phyloP scores from a whole-genome alignment of 2,329 filamentous ascomycete species.

The Zymoseptoria ardabiliae region DNA sequence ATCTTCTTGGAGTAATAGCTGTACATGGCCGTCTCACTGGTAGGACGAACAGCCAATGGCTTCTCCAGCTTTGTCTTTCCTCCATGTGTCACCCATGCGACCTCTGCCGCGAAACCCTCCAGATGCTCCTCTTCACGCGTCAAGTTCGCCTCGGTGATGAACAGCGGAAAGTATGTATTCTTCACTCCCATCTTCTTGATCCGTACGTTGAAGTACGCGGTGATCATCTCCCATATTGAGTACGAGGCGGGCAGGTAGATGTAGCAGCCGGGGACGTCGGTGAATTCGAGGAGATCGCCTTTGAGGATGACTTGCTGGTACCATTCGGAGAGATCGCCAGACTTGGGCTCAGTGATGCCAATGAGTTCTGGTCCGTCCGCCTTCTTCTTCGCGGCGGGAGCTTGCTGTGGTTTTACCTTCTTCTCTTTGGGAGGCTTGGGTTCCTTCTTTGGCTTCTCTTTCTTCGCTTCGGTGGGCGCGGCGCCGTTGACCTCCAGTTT shows the following conservation, averaged over 20 bases:
- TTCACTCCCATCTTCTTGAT: conserved; percentile 91
- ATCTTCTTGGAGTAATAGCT: conserved; percentile 97
- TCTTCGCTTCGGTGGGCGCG: conserved; percentile 15
- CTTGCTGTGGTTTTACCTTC: conserved; percentile 25
- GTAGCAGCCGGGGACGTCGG: conserved; percentile 95
- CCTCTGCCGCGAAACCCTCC: conserved; percentile 93
- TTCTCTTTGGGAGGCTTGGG: conserved; percentile 31
- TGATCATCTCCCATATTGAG: conserved; percentile 62
- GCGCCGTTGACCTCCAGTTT: conserved; percentile 20
- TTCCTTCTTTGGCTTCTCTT: conserved; percentile 27
- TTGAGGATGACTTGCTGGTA: conserved; percentile 97
- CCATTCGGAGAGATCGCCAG: conserved; percentile 85
- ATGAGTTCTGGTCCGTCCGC: conserved; percentile 61
- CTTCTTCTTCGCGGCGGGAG: conserved; percentile 30
- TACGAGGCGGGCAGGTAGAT: conserved; percentile 70
- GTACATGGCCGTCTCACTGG: conserved; percentile 80
- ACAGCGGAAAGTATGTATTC: conserved; percentile 95
- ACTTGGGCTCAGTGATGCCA: conserved; percentile 79
- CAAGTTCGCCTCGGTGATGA: conserved; percentile 84
- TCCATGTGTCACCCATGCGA: conserved; percentile 83
- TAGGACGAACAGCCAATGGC: conserved; percentile 62
- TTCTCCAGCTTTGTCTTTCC: conserved; percentile 90
- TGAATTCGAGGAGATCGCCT: conserved; percentile 96
- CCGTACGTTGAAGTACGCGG: conserved; percentile 50
- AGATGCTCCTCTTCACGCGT: conserved; percentile 88